These are phyloP conservation scores for Vanilla planifolia DNA, from an alignment of 106 monocot genomes.

Conservation along the genomic window DNA sequence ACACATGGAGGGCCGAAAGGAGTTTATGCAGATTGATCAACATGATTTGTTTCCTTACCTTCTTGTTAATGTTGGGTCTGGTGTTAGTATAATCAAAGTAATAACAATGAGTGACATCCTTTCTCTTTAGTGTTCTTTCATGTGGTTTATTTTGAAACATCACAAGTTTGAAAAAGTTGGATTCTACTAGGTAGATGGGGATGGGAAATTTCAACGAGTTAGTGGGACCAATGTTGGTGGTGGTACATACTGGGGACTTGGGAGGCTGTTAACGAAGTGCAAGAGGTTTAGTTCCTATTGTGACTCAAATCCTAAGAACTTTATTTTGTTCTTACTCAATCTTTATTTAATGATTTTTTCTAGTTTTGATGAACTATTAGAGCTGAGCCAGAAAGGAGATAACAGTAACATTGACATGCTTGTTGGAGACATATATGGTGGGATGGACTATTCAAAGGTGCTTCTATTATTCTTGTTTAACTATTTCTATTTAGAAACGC, in stretches of 20 bases:
- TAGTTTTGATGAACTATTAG: constrained; percentile 97
- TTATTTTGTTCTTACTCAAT: background rate
- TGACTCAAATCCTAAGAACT: background rate
- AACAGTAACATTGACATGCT: constrained; percentile 95
- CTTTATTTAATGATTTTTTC: constrained; percentile 12
- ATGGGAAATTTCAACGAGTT: constrained; percentile 89
- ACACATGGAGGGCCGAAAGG: constrained; percentile 96
- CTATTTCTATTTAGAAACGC: background rate
- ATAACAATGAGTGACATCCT: background rate
- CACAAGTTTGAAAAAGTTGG: constrained; percentile 4
- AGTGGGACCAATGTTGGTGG: constrained; percentile 99
- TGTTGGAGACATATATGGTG: constrained; percentile 99
- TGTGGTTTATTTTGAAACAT: constrained; percentile 4
- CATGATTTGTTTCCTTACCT: constrained; percentile 97
- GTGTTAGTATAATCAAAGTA: constrained; percentile 99
- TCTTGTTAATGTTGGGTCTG: constrained; percentile 98
- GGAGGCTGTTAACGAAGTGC: constrained; percentile 91
- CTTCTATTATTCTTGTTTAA: background rate
- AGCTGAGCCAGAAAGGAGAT: constrained; percentile 95
- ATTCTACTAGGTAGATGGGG: constrained; percentile 78
- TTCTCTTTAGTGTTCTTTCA: background rate
- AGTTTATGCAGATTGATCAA: constrained; percentile 91
- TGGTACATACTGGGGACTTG: constrained; percentile 97
- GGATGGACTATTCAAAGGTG: constrained; percentile 95
- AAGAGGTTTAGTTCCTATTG: constrained; percentile 52